Evolutionary conservation across 306 rosid species (phyloP).

Genomic region (Mucuna pruriens): DNA sequence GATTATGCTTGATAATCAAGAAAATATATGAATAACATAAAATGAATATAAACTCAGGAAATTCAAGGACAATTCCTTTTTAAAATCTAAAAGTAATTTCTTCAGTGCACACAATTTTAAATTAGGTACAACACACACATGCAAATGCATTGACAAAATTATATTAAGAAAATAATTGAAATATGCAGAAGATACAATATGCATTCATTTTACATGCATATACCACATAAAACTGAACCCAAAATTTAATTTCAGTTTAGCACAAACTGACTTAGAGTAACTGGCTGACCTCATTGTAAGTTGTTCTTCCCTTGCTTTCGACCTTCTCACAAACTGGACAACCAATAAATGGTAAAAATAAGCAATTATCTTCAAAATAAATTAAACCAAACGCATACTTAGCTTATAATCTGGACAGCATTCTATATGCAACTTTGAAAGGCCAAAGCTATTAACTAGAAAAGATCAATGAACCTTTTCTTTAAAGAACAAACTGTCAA

Average conservation of each 20-base stretch:
- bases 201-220: not conserved
- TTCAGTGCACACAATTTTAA: slow-evolving; percentile 4
- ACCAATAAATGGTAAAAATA: slow-evolving; percentile 13
- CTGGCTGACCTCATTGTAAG: slow-evolving; percentile 87
- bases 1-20: slow-evolving; percentile 11
- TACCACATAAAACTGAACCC: not conserved
- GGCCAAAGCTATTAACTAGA: slow-evolving; percentile 2
- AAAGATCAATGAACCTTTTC: not conserved
- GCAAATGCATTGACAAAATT: not conserved
- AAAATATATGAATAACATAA: not conserved
- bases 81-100: not conserved
- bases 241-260: slow-evolving; percentile 7
- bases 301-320: slow-evolving; percentile 98
- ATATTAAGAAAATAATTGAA: not conserved
- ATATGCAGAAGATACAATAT: not conserved
- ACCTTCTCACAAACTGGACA: slow-evolving; percentile 95
- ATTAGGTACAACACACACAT: not conserved
- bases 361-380: not conserved
- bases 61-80: not conserved
- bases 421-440: not conserved
- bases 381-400: not conserved
- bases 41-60: not conserved
- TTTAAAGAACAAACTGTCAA: slow-evolving; percentile 9
- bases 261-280: slow-evolving; percentile 34
- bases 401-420: not conserved